These are phyloP conservation scores for Talaromyces sp. DNA, from an alignment of 2,329 filamentous ascomycete genomes.

Conservation along the genomic window DNA sequence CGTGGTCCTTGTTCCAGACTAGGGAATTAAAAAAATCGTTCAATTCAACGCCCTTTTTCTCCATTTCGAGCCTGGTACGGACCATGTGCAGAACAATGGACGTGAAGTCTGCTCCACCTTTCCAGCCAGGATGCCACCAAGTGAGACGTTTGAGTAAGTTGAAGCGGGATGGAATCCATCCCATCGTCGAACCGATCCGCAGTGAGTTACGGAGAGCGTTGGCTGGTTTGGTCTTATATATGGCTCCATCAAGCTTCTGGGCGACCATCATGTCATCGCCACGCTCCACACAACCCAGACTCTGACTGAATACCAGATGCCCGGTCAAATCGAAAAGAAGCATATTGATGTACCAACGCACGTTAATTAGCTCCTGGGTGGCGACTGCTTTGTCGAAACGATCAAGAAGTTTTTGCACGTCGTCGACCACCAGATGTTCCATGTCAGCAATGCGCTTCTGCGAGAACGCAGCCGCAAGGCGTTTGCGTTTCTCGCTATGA, in stretches of 20 bases:
- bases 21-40: conserved; percentile 58
- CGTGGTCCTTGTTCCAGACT: conserved; percentile 49
- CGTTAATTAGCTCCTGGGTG: neutral
- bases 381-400: neutral
- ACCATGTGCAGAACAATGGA: neutral
- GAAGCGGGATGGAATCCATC: neutral
- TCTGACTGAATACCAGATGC: neutral
- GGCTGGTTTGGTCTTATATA: neutral
- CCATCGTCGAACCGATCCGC: neutral
- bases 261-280: conserved; percentile 26
- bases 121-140: conserved; percentile 7
- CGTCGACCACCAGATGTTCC: neutral
- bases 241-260: conserved; percentile 17
- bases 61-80: conserved; percentile 1
- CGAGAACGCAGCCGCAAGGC: conserved; percentile 30
- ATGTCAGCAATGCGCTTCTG: conserved; percentile 29
- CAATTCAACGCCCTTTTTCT: conserved; percentile 33
- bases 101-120: conserved; percentile 21
- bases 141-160: neutral
- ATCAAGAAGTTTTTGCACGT: neutral
- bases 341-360: neutral
- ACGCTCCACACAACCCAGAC: conserved; percentile 22
- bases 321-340: neutral
- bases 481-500: conserved; percentile 31
- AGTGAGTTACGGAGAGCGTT: neutral